Conservation (phyloP, 768 basidiomycete species). For the Hygrophorus russula region DNA sequence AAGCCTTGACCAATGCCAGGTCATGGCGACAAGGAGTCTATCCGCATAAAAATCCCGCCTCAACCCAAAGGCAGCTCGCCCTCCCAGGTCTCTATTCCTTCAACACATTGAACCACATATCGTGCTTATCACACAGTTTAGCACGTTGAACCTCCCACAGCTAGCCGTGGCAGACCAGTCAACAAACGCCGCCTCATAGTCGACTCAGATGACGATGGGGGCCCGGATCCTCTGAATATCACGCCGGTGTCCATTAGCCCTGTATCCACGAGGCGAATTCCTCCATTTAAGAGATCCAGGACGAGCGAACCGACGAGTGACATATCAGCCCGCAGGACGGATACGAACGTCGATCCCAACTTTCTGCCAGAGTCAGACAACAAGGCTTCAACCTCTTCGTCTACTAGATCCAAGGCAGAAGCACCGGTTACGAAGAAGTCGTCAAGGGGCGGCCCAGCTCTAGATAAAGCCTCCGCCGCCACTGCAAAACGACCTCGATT, state of each 20-base stretch:
- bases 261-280: constrained; percentile 18
- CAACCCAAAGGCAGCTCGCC: constrained; percentile 4
- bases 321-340: constrained; percentile 7
- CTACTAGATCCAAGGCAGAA: too few relatives aligned
- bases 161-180: background rate
- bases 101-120: background rate
- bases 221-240: constrained; percentile 16
- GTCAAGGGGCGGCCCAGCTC: background rate
- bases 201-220: constrained; percentile 3
- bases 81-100: constrained; percentile 1
- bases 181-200: constrained; percentile 4
- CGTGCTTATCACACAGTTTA: constrained; percentile 6
- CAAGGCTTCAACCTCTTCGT: background rate
- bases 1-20: background rate
- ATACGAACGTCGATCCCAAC: constrained; percentile 11
- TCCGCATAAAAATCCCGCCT: background rate
- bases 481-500: constrained; percentile 22
- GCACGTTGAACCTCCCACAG: constrained; percentile 8
- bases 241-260: constrained; percentile 7
- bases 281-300: constrained; percentile 11
- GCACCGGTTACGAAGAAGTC: too few relatives aligned
- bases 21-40: background rate
- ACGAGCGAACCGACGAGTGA: constrained; percentile 4
- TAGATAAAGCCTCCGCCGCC: constrained; percentile 13
- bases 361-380: background rate